These are phyloP conservation scores for Cyclaneusma minus DNA, from an alignment of 2,329 filamentous ascomycete species.

Conservation along the genomic window DNA sequence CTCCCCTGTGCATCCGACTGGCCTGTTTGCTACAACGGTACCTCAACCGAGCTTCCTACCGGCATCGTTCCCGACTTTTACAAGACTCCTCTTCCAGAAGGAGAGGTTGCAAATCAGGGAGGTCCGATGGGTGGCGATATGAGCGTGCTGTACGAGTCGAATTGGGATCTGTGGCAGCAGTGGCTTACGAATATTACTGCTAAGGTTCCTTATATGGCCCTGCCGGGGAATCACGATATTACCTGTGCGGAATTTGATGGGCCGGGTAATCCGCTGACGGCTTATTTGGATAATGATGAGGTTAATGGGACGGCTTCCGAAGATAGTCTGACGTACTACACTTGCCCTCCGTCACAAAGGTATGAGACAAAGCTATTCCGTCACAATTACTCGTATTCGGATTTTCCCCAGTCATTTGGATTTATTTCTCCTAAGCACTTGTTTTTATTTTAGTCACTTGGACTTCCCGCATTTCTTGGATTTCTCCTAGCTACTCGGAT, in stretches of 20 bases:
- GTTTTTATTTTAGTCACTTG: no score
- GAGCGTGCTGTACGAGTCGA: conserved; percentile 31
- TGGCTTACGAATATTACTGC: conserved; percentile 22
- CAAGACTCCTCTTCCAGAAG: conserved; percentile 25
- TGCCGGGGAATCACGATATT: conserved; percentile 35
- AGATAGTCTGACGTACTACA: conserved; percentile 29
- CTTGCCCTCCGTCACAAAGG: conserved; percentile 33
- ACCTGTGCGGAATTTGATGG: no score
- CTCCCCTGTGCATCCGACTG: conserved; percentile 29
- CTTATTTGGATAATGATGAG: conserved; percentile 28
- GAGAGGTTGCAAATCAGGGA: conserved; percentile 29
- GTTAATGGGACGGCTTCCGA: conserved; percentile 26
- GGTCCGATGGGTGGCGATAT: conserved; percentile 30
- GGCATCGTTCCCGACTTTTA: conserved; percentile 23
- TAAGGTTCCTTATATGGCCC: conserved; percentile 5
- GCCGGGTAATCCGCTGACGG: no score
- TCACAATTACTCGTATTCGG: no score
- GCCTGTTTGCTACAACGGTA: conserved; percentile 36
- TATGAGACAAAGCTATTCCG: no score
- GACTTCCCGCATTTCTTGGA: no score
- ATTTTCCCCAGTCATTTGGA: no score
- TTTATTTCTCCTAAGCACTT: no score
- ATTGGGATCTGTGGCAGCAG: conserved; percentile 36
- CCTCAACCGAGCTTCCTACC: conserved; percentile 23
- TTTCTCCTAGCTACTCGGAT: no score